Evolutionary conservation across 1,284 basidiomycete genomes (phyloP).

Genomic region (Trichosporon inkin): DNA sequence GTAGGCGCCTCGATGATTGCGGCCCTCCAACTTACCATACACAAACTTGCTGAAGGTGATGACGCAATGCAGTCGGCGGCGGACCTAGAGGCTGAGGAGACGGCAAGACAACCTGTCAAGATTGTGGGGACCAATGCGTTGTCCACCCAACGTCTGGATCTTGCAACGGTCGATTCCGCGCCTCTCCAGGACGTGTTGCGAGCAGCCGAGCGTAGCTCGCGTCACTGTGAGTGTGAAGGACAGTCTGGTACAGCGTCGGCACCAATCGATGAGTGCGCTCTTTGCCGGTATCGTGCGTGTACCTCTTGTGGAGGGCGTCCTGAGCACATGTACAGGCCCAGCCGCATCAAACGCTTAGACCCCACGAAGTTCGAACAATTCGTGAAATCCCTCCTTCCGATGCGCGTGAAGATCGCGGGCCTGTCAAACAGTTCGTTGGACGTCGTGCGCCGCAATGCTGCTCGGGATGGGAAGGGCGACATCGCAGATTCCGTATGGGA

Average conservation of each 20-base stretch:
- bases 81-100: conserved; percentile 48
- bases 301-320: conserved; percentile 83
- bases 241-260: conserved; percentile 69
- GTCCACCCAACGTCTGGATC: conserved; percentile 60
- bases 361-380: conserved; percentile 69
- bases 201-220: conserved; percentile 65
- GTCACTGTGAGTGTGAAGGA: conserved; percentile 85
- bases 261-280: conserved; percentile 65
- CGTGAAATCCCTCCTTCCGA: conserved; percentile 77
- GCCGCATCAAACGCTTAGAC: conserved; percentile 50
- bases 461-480: conserved; percentile 28
- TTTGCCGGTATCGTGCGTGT: conserved; percentile 77
- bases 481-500: conserved; percentile 57
- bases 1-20: conserved; percentile 85
- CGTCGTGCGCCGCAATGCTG: background rate
- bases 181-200: conserved; percentile 60
- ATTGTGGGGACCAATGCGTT: conserved; percentile 70
- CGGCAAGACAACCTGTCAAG: conserved; percentile 49
- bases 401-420: conserved; percentile 67
- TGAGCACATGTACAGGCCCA: conserved; percentile 64
- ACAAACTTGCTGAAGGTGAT: conserved; percentile 60
- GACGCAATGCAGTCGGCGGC: conserved; percentile 57
- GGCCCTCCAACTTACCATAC: conserved; percentile 66
- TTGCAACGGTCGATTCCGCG: conserved; percentile 57
- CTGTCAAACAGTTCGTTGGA: conserved; percentile 59